Evolutionary conservation across 306 rosid species (phyloP).

Genomic region (Myrica gale): DNA sequence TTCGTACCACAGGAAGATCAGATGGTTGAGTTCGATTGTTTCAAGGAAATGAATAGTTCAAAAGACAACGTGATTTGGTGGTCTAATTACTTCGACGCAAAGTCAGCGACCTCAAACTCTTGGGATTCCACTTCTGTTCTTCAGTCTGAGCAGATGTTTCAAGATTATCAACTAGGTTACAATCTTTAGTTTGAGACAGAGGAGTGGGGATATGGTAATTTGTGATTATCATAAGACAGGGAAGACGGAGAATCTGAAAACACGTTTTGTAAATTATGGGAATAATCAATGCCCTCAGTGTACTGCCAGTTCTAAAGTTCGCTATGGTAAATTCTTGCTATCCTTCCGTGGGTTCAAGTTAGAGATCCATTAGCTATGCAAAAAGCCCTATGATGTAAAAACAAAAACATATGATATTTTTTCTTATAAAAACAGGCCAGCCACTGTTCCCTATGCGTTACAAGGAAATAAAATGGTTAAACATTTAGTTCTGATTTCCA

Average conservation of each 20-base stretch:
- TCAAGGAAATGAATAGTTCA: conserved; percentile 53
- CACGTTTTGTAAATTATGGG: conserved; percentile 60
- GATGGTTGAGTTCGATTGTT: conserved; percentile 61
- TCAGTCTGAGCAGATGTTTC: conserved; percentile 57
- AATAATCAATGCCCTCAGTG: conserved; percentile 43
- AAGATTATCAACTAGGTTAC: conserved; percentile 71
- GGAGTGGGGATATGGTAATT: conserved; percentile 25
- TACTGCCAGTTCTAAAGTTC: conserved; percentile 13
- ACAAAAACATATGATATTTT: too few relatives aligned
- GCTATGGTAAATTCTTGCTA: neutral
- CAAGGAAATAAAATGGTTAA: too few relatives aligned
- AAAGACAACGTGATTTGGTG: conserved; percentile 73
- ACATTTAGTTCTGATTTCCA: too few relatives aligned
- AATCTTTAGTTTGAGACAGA: conserved; percentile 40
- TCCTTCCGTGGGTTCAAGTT: neutral
- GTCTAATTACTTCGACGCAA: conserved; percentile 59
- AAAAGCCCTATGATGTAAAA: neutral
- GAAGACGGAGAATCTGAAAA: conserved; percentile 15
- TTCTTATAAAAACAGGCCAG: too few relatives aligned
- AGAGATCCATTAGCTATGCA: neutral
- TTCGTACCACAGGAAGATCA: conserved; percentile 40
- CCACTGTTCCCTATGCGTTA: too few relatives aligned
- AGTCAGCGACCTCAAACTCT: conserved; percentile 67
- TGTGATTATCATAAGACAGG: conserved; percentile 48
- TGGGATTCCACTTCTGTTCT: conserved; percentile 72